Evolutionary conservation across 23 red algal species (phyloP).

Genomic region (Gracilaria gracilis): DNA sequence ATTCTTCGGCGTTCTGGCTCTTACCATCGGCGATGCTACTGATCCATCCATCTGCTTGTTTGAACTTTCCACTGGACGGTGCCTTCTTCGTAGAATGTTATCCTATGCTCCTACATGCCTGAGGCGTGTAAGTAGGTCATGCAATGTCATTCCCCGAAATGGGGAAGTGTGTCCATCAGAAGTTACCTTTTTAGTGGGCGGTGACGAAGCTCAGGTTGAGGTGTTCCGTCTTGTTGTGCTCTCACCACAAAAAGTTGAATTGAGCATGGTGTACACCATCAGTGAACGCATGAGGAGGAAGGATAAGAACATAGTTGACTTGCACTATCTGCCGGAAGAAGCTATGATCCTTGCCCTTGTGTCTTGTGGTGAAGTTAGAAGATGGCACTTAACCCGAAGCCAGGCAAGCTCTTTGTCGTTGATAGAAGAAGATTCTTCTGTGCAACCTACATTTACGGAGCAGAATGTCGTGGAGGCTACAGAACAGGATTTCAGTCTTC

Average conservation of each 20-base stretch:
- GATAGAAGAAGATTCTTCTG: not conserved
- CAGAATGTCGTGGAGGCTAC: slow-evolving; percentile 43
- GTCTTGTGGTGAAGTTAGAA: slow-evolving; percentile 28
- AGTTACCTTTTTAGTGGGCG: slow-evolving; percentile 50
- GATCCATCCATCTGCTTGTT: slow-evolving; percentile 61
- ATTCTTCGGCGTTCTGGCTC: slow-evolving; percentile 45
- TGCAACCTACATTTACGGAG: slow-evolving; percentile 36
- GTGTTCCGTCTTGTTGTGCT: slow-evolving; percentile 48
- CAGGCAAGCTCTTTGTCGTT: slow-evolving; percentile 46
- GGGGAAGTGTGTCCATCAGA: slow-evolving; percentile 59
- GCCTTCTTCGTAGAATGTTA: slow-evolving; percentile 52
- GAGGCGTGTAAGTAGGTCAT: slow-evolving; percentile 6
- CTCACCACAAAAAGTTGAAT: slow-evolving; percentile 43
- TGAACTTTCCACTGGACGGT: slow-evolving; percentile 27
- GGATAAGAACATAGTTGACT: slow-evolving; percentile 35
- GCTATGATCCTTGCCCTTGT: slow-evolving; percentile 27
- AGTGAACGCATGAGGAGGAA: slow-evolving; percentile 45
- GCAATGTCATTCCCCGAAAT: not conserved
- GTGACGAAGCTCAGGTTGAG: slow-evolving; percentile 54
- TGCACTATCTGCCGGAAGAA: slow-evolving; percentile 39
- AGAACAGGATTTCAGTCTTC: slow-evolving; percentile 38
- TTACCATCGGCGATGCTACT: slow-evolving; percentile 41
- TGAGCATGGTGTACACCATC: slow-evolving; percentile 41
- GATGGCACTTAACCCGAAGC: slow-evolving; percentile 47
- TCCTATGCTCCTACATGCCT: slow-evolving; percentile 36